phyloP scores from a whole-genome alignment of 208 protist species.

The Lotmaria passim region DNA sequence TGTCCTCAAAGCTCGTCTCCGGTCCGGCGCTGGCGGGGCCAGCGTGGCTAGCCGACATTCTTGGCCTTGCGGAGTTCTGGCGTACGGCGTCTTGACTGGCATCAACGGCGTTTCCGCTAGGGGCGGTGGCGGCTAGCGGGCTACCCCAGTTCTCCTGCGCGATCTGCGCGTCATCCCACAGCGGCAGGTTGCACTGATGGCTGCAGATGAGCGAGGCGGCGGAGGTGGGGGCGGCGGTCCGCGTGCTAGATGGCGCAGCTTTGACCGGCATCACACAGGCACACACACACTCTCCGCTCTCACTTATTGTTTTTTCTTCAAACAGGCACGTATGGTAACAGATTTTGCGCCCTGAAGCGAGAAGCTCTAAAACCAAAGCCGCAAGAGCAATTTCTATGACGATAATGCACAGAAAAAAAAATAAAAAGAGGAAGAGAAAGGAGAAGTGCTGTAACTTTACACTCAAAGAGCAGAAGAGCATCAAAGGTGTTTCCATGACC shows the following conservation, averaged over 20 bases:
- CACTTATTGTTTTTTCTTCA: neutral
- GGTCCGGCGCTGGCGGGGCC: neutral
- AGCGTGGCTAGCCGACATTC: neutral
- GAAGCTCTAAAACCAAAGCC: no score
- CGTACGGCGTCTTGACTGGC: neutral
- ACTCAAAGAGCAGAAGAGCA: neutral
- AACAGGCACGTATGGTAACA: no score
- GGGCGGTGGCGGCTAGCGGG: conserved; percentile 25
- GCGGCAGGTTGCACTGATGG: conserved; percentile 38
- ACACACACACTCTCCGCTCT: no score
- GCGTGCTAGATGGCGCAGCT: neutral
- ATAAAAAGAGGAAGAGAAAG: neutral
- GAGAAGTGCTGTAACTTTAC: neutral
- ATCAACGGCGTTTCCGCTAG: neutral
- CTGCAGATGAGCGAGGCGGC: conserved; percentile 24
- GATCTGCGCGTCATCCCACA: conserved; percentile 83
- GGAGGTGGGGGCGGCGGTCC: neutral
- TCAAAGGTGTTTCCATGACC: no score
- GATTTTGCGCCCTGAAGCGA: no score
- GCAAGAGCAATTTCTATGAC: no score
- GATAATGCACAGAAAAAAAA: neutral
- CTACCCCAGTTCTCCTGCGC: conserved; percentile 83
- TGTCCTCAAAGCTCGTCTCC: conserved; percentile 25
- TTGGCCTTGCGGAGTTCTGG: conserved; percentile 1
- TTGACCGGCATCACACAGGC: conserved; percentile 16